phyloP scores from a whole-genome alignment of 306 rosid species.

The Quillaja saponaria region DNA sequence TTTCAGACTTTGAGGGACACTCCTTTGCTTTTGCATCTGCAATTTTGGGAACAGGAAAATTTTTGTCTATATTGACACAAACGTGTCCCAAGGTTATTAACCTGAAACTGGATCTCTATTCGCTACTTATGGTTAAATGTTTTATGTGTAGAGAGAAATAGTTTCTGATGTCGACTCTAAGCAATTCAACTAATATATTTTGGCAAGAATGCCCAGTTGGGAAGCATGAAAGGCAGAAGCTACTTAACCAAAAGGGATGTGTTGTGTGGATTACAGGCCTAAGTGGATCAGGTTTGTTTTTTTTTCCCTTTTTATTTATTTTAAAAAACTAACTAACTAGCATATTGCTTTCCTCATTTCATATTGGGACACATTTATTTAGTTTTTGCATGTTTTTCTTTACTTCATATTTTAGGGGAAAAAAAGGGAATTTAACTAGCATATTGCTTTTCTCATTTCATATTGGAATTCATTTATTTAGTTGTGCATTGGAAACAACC shows the following conservation, averaged over 20 bases:
- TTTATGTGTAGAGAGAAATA: conserved; percentile 26
- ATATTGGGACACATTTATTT: background rate
- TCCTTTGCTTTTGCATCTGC: too few relatives aligned
- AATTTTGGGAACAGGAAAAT: too few relatives aligned
- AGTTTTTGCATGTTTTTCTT: conserved; percentile 6
- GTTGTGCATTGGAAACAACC: conserved; percentile 7
- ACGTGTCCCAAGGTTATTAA: too few relatives aligned
- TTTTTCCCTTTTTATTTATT: conserved; percentile 13
- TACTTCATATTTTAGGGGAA: too few relatives aligned
- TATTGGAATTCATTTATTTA: background rate
- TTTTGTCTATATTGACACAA: too few relatives aligned
- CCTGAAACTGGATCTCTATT: conserved; percentile 25
- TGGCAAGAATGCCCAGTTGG: conserved; percentile 82
- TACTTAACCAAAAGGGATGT: conserved; percentile 86
- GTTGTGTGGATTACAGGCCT: conserved; percentile 92
- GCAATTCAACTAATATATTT: conserved; percentile 72
- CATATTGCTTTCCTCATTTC: background rate
- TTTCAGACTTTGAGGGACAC: too few relatives aligned
- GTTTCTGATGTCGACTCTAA: conserved; percentile 56
- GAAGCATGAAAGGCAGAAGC: conserved; percentile 73
- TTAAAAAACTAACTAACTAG: too few relatives aligned
- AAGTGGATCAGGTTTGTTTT: conserved; percentile 77
- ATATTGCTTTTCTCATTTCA: background rate
- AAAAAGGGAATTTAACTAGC: too few relatives aligned
- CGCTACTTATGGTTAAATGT: conserved; percentile 30